Evolutionary conservation across 2,329 filamentous ascomycete species (phyloP).

Genomic region (Colletotrichum karsti): DNA sequence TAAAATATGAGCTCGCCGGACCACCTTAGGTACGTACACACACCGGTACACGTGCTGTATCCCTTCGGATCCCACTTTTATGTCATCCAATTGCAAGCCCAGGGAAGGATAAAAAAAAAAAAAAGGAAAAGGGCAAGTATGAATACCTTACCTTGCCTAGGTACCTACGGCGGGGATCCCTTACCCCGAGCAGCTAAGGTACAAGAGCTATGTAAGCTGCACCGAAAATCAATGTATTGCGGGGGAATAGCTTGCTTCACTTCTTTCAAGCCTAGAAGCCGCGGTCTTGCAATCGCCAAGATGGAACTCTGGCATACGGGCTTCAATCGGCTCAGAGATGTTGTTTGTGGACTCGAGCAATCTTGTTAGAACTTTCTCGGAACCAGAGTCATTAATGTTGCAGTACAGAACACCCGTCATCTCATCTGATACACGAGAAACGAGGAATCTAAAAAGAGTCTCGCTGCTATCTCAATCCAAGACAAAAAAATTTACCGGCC

Average conservation of each 20-base stretch:
- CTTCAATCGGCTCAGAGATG: neutral
- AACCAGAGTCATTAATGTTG: neutral
- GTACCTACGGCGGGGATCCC: too few species aligned
- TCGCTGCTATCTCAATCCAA: conserved; percentile 4
- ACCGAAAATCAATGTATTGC: neutral
- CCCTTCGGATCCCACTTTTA: too few species aligned
- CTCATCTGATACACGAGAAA: conserved; percentile 18
- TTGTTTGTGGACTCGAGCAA: neutral
- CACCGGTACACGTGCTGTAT: too few species aligned
- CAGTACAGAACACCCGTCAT: conserved; percentile 5
- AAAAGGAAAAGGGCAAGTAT: neutral
- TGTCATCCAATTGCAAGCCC: too few species aligned
- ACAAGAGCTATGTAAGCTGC: conserved; percentile 24
- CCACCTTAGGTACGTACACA: too few species aligned
- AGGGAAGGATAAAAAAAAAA: neutral
- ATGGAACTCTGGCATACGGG: neutral
- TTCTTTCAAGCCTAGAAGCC: neutral
- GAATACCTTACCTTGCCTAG: too few species aligned
- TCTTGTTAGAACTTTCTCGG: conserved; percentile 1
- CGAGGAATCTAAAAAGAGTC: conserved; percentile 11
- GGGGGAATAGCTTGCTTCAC: neutral
- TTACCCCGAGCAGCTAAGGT: too few species aligned
- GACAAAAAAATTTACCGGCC: conserved; percentile 1
- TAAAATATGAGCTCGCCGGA: neutral
- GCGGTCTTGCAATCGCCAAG: neutral